phyloP scores from a whole-genome alignment of 805 yeast genomes.

The Kluyveromyces aestuarii region DNA sequence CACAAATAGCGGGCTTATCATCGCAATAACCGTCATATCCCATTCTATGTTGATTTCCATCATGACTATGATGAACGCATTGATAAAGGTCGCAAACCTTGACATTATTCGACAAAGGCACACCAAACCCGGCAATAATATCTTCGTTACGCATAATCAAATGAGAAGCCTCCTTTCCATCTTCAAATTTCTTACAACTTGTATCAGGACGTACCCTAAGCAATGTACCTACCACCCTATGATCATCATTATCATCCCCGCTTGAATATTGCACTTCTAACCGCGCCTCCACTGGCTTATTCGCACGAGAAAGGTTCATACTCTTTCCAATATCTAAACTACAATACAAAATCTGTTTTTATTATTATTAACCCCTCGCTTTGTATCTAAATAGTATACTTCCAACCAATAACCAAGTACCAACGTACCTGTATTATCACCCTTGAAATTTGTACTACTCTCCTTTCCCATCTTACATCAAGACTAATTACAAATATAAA shows the following conservation, averaged over 20 bases:
- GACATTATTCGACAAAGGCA: conserved; percentile 8
- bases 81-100: conserved; percentile 12
- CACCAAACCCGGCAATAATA: background rate
- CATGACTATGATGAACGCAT: conserved; percentile 8
- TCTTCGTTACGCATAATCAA: background rate
- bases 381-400: too few relatives aligned
- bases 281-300: conserved; percentile 1
- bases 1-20: background rate
- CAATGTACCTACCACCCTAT: background rate
- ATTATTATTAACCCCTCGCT: too few relatives aligned
- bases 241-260: background rate
- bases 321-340: background rate
- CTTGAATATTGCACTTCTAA: conserved; percentile 2
- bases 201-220: background rate
- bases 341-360: too few relatives aligned
- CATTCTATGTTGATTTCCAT: background rate
- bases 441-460: too few relatives aligned
- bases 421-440: too few relatives aligned
- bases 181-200: background rate
- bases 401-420: too few relatives aligned
- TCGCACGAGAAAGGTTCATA: background rate
- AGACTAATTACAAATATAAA: too few relatives aligned
- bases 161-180: background rate
- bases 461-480: too few relatives aligned
- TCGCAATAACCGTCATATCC: background rate